Evolutionary conservation across 2,329 filamentous ascomycete species (phyloP).

Genomic region (Cladosporium velox): DNA sequence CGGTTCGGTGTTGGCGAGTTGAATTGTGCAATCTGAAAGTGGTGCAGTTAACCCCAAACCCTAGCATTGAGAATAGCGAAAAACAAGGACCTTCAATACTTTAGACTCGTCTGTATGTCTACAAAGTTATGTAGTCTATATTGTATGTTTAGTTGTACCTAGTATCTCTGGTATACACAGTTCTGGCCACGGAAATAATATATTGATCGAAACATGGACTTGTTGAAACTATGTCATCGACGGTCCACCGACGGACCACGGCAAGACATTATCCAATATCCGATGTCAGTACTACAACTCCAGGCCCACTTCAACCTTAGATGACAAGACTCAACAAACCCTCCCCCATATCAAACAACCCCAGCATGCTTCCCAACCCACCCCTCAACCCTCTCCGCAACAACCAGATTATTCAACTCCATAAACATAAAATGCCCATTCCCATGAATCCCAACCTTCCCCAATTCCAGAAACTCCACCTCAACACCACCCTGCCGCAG

Average conservation of each 20-base stretch:
- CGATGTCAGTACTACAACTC: no score
- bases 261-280: no score
- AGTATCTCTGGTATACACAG: background rate
- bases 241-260: no score
- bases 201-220: background rate
- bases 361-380: background rate
- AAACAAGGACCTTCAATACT: background rate
- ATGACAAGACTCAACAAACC: background rate
- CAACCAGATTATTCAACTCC: slow-evolving; percentile 53
- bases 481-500: slow-evolving; percentile 55
- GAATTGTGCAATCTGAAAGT: background rate
- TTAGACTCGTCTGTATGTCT: background rate
- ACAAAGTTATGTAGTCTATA: background rate
- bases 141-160: background rate
- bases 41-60: background rate
- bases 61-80: background rate
- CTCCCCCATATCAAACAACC: background rate
- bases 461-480: slow-evolving; percentile 50
- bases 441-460: slow-evolving; percentile 48
- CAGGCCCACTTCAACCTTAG: background rate
- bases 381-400: slow-evolving; percentile 36
- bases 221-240: no score
- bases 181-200: background rate
- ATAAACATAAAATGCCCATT: slow-evolving; percentile 60
- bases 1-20: background rate